phyloP scores from a whole-genome alignment of 495 filamentous ascomycete species.

The Lasiosphaeris hirsuta region DNA sequence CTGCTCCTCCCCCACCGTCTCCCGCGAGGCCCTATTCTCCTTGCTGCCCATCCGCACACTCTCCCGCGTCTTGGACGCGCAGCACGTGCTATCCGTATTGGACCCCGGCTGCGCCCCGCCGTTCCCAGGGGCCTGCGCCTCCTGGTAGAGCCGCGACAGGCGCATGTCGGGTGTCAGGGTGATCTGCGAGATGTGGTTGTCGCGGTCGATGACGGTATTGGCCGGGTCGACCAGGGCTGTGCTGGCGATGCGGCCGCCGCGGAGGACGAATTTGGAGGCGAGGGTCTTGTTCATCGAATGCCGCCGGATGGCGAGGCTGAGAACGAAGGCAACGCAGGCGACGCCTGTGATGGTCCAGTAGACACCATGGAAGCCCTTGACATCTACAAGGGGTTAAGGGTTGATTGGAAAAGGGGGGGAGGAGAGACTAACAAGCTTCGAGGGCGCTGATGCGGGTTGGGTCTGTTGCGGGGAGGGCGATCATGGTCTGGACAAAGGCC shows the following conservation, averaged over 20 bases:
- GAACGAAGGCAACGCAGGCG: slow-evolving; percentile 16
- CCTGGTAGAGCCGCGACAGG: too few relatives aligned
- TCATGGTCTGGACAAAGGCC: slow-evolving; percentile 40
- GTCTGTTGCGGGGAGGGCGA: slow-evolving; percentile 20
- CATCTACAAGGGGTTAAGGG: slow-evolving; percentile 9
- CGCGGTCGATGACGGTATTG: neutral
- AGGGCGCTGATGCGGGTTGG: slow-evolving; percentile 23
- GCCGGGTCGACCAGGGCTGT: neutral
- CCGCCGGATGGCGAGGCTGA: slow-evolving; percentile 21
- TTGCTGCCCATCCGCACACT: neutral
- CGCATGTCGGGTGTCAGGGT: too few relatives aligned
- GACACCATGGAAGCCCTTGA: slow-evolving; percentile 28
- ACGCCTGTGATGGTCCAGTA: slow-evolving; percentile 25
- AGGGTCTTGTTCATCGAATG: slow-evolving; percentile 30
- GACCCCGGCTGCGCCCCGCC: neutral
- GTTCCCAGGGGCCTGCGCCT: too few relatives aligned
- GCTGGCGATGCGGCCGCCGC: slow-evolving; percentile 11
- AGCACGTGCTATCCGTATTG: slow-evolving; percentile 5
- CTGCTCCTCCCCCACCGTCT: neutral
- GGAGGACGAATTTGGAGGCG: slow-evolving; percentile 24
- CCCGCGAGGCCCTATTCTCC: neutral
- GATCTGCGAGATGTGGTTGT: too few relatives aligned
- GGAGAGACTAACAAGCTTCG: slow-evolving; percentile 21
- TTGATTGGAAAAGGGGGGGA: neutral
- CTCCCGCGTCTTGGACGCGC: neutral